Base-by-base conservation (phyloP, 2,329 filamentous ascomycete genomes). In the Amauroascus verrucosus region DNA sequence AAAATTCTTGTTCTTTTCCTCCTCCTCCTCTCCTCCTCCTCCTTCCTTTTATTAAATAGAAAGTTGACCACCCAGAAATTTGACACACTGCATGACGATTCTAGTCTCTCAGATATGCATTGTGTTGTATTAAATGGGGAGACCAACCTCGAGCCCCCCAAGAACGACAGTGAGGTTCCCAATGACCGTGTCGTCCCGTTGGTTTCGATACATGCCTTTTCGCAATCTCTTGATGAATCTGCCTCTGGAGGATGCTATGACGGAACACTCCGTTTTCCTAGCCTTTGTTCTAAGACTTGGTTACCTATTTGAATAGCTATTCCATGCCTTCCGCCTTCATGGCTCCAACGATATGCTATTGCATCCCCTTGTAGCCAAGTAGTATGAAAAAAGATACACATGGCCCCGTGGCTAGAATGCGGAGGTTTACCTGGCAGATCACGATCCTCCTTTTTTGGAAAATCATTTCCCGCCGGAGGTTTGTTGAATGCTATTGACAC, bases 91-190 rank as follows among this genome's bases (percentile, higher is more conserved):
- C 66, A 52, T 46, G 50, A 38, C n/a, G 50, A 45, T 30, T 11
- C 22, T 14, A 20, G 26, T 43, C 68, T 74, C 68, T 59, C 65
- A 30, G 28, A 64, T 63, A 72, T 77, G 76, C 73, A 72, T 75
- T 67, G 75, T 73, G 80, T 81, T 84, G 81, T 72, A 75, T 70
- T 73, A 72, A 67, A 70, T 73, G 72, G 74, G 73, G 64, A 76
- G 72, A 76, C 65, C 55, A 65, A 72, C 61, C 56, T 70, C 73
- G 68, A 69, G 67, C 69, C 63, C 41, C 65, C 70, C 71, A 76
- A 75, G 73, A 75, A 72, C 72, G 65, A 67, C 71, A 67, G 70
- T 68, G 62, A 75, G 71, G 66, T 59, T 18, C 64, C 66, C 65
- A 59, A 62, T 76, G 72, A 73, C 65, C 72, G 68, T 63, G 56